Evolutionary conservation across 2,329 filamentous ascomycete genomes (phyloP).

Genomic region (Xylariomycetidae sp.): DNA sequence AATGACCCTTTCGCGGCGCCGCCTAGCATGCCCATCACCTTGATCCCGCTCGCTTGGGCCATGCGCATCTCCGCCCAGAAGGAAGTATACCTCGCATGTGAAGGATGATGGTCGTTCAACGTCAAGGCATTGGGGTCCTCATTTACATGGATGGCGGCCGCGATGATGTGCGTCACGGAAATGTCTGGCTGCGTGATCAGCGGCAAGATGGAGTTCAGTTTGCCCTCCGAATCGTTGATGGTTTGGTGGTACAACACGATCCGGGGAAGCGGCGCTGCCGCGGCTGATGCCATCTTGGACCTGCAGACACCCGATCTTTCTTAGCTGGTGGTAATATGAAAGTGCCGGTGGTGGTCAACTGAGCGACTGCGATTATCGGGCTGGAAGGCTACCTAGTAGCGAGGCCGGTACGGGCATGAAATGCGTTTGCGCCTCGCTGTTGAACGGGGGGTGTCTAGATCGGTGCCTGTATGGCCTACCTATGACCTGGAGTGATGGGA

Average conservation of each 20-base stretch:
- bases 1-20: constrained; percentile 70
- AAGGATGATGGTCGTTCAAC: constrained; percentile 67
- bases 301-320: no score
- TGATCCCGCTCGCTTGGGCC: constrained; percentile 64
- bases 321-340: no score
- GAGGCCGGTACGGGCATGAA: no score
- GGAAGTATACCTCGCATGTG: constrained; percentile 53
- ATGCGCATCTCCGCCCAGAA: constrained; percentile 66
- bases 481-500: no score
- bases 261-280: constrained; percentile 16
- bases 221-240: constrained; percentile 32
- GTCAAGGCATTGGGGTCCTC: constrained; percentile 57
- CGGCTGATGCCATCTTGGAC: constrained; percentile 14
- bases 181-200: constrained; percentile 32
- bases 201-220: constrained; percentile 34
- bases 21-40: constrained; percentile 75
- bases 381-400: no score
- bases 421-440: no score
- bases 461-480: no score
- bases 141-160: constrained; percentile 77
- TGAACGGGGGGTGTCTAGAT: no score
- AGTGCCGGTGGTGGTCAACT: no score
- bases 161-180: constrained; percentile 62
- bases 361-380: no score
- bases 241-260: constrained; percentile 33